Evolutionary conservation across 371 early-diverging fungal species (phyloP).

Genomic region (Actinomortierella wolfii): DNA sequence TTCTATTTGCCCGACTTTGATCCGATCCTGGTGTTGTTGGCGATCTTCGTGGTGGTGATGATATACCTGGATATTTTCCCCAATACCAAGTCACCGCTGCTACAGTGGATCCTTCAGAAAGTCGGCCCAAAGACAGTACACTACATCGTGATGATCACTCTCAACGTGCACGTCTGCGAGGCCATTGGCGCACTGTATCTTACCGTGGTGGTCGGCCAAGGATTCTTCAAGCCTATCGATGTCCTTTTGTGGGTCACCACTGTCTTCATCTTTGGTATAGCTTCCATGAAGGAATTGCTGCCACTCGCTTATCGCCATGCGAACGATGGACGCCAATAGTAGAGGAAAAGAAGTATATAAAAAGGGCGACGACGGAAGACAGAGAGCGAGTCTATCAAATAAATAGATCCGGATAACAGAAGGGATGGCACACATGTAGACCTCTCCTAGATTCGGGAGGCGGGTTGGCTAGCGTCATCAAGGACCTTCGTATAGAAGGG

Average conservation of each 20-base stretch:
- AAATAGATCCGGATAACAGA: too few species aligned
- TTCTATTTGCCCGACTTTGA: constrained; percentile 16
- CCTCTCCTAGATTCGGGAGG: too few species aligned
- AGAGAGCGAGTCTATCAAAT: too few species aligned
- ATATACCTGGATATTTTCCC: constrained; percentile 36
- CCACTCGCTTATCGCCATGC: constrained; percentile 15
- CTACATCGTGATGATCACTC: constrained; percentile 3
- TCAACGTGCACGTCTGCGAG: constrained; percentile 13
- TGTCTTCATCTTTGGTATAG: constrained; percentile 21
- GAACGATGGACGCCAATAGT: too few species aligned
- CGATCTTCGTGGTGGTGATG: not conserved
- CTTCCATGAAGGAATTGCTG: constrained; percentile 6
- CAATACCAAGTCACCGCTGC: constrained; percentile 20
- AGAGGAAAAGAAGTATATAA: too few species aligned
- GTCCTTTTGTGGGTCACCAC: constrained; percentile 15
- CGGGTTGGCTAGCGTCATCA: too few species aligned
- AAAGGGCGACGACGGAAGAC: too few species aligned
- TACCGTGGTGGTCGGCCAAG: constrained; percentile 25
- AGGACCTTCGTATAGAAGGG: too few species aligned
- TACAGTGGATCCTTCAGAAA: constrained; percentile 19
- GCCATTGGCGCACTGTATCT: constrained; percentile 24
- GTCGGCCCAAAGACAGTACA: constrained; percentile 16
- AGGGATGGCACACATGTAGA: too few species aligned
- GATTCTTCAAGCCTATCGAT: constrained; percentile 15
- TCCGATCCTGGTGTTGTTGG: not conserved